Conservation (phyloP, 345 rosid genomes). For the Aethionema arabicum region DNA sequence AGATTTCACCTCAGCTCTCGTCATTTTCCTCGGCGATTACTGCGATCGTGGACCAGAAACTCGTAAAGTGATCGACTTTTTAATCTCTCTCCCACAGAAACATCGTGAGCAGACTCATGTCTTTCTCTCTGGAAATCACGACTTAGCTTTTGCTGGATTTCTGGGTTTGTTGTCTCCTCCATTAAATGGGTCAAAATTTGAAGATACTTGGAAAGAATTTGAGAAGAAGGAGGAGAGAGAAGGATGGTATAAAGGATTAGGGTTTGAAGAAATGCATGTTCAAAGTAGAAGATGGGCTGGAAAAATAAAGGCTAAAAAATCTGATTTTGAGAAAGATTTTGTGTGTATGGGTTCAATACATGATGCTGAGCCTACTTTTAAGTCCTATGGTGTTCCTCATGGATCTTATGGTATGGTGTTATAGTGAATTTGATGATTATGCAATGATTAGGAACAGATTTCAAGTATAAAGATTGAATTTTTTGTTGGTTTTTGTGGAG, state of each 20-base stretch:
- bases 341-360: slow-evolving; percentile 69
- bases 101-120: slow-evolving; percentile 72
- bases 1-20: slow-evolving; percentile 58
- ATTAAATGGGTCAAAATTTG: slow-evolving; percentile 46
- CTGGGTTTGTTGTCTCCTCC: slow-evolving; percentile 56
- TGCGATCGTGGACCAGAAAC: slow-evolving; percentile 92
- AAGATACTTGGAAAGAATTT: slow-evolving; percentile 69
- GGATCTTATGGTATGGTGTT: slow-evolving; percentile 78
- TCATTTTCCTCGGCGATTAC: slow-evolving; percentile 92
- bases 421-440: background rate
- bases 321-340: slow-evolving; percentile 51
- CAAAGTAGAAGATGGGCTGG: slow-evolving; percentile 92
- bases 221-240: slow-evolving; percentile 59
- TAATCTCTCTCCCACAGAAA: slow-evolving; percentile 49
- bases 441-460: too few species aligned
- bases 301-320: slow-evolving; percentile 44
- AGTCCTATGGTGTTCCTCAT: slow-evolving; percentile 76
- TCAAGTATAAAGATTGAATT: too few species aligned
- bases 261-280: slow-evolving; percentile 71
- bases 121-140: slow-evolving; percentile 78
- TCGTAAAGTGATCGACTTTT: slow-evolving; percentile 60
- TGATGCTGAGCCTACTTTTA: slow-evolving; percentile 80
- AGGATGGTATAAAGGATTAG: slow-evolving; percentile 78
- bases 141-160: slow-evolving; percentile 73
- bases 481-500: too few species aligned